Percentiles rank a stretch among this genome's conserved stretches.
phyloP scores from a whole-genome alignment of 257 asterid species.

The Solanum dulcamara region DNA sequence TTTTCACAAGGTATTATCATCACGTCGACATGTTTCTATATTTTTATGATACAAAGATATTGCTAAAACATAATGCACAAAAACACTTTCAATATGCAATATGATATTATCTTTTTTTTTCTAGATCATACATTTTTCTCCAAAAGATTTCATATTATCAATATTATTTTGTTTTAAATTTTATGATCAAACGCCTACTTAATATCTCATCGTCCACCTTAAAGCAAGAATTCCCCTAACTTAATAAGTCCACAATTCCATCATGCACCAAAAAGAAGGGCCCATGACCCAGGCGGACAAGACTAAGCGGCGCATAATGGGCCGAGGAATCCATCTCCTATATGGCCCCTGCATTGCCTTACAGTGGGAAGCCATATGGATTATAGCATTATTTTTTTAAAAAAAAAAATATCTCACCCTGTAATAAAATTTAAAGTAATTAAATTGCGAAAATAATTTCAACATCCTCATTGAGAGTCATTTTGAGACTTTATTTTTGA shows the following conservation, averaged over 20 bases:
- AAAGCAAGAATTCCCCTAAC: background rate
- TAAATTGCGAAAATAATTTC: background rate
- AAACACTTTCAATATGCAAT: accelerated
- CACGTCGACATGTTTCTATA: background rate
- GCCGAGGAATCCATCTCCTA: slow-evolving; percentile 28
- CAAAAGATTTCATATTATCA: background rate
- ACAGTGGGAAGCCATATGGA: background rate
- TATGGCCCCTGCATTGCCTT: background rate
- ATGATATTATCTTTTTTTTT: background rate
- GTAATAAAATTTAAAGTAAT: background rate
- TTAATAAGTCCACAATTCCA: background rate
- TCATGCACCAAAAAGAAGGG: slow-evolving; percentile 8
- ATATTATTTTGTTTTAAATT: background rate
- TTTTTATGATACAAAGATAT: background rate
- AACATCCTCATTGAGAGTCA: background rate
- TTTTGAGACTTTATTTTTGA: too few relatives aligned
- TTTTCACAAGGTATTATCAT: background rate
- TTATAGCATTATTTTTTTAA: background rate
- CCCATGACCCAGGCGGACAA: slow-evolving; percentile 17
- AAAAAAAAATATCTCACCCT: background rate
- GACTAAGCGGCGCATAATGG: slow-evolving; percentile 15
- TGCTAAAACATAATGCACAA: background rate
- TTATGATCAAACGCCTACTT: background rate
- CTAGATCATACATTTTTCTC: background rate
- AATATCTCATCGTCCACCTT: background rate